Conservation (phyloP, 495 filamentous ascomycete species). For the Penicillium desertorum region DNA sequence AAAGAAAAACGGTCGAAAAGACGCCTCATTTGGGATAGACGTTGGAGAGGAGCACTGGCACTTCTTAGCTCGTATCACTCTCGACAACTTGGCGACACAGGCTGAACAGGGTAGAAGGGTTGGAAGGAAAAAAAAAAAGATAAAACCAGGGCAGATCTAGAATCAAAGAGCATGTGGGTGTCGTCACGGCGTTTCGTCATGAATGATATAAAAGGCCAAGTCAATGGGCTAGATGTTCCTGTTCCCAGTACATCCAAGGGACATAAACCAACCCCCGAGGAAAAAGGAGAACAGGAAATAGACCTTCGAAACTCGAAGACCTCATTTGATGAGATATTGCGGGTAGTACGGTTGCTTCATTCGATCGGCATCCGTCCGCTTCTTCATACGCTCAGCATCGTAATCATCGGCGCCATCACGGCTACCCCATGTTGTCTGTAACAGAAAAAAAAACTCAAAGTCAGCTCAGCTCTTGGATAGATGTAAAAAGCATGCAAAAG, state of each 20-base stretch:
- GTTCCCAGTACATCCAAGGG: neutral
- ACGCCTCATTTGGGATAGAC: neutral
- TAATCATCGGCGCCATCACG: conserved; percentile 59
- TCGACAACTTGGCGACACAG: conserved; percentile 2
- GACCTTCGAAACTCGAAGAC: conserved; percentile 2
- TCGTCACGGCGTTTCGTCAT: conserved; percentile 45
- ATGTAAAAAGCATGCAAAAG: neutral
- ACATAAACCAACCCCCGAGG: neutral
- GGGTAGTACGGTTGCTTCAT: conserved; percentile 39
- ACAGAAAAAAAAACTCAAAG: conserved; percentile 2
- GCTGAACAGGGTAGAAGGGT: conserved; percentile 6
- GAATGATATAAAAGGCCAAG: conserved; percentile 15
- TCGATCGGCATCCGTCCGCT: conserved; percentile 44
- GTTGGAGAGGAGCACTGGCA: neutral
- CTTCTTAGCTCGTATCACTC: neutral
- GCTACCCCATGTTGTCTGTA: conserved; percentile 58
- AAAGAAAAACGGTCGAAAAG: conserved; percentile 8
- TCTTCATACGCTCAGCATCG: conserved; percentile 57
- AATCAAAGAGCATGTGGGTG: conserved; percentile 21
- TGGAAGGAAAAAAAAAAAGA: neutral
- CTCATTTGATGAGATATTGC: conserved; percentile 34
- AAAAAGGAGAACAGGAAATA: neutral
- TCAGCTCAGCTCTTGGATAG: conserved; percentile 15
- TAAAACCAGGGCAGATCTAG: conserved; percentile 23
- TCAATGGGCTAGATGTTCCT: conserved; percentile 5